Conservation (phyloP, 345 rosid species). For the Ceriops tagal region DNA sequence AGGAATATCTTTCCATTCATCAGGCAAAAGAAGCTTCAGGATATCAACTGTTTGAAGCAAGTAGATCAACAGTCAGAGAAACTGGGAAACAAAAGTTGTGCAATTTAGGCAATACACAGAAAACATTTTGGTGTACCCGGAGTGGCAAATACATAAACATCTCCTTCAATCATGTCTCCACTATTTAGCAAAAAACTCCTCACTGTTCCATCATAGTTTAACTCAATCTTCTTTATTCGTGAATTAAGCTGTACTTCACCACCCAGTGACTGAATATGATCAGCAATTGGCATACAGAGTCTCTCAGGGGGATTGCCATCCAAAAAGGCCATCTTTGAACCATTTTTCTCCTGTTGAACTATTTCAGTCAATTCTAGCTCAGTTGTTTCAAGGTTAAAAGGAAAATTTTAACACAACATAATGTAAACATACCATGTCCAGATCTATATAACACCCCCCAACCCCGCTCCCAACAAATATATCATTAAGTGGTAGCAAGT, state of each 20-base stretch:
- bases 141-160: constrained; percentile 80
- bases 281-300: constrained; percentile 79
- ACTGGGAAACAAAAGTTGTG: not conserved
- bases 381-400: constrained; percentile 4
- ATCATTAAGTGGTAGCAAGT: not conserved
- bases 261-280: constrained; percentile 71
- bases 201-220: constrained; percentile 74
- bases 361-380: constrained; percentile 12
- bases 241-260: constrained; percentile 82
- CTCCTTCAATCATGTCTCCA: constrained; percentile 70
- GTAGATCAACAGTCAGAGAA: constrained; percentile 19
- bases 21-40: constrained; percentile 84
- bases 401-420: not conserved
- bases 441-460: not conserved
- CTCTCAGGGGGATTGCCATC: constrained; percentile 98
- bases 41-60: constrained; percentile 59
- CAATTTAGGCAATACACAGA: not conserved
- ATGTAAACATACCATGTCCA: not conserved
- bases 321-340: constrained; percentile 96
- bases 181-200: constrained; percentile 60
- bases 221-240: constrained; percentile 73
- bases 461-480: not conserved
- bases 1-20: constrained; percentile 70
- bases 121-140: constrained; percentile 55
- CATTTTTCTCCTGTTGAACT: constrained; percentile 77